phyloP scores from a whole-genome alignment of 2,329 filamentous ascomycete genomes.

The Mycosphaerella arachidis region DNA sequence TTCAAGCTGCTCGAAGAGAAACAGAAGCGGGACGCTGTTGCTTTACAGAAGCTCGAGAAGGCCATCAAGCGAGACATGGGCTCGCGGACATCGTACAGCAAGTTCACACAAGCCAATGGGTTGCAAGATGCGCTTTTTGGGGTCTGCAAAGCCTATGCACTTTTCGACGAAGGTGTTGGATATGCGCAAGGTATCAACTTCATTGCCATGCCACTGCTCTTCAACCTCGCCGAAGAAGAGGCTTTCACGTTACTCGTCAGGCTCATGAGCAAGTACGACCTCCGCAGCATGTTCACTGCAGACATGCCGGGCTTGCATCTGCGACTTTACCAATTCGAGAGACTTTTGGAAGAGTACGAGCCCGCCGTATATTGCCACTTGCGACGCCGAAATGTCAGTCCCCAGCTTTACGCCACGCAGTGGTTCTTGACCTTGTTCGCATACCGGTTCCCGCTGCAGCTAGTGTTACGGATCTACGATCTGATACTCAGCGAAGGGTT shows the following conservation, averaged over 20 bases:
- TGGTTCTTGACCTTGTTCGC: slow-evolving; percentile 99
- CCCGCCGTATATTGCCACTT: slow-evolving; percentile 94
- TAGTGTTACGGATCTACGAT: slow-evolving; percentile 95
- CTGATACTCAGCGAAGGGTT: slow-evolving; percentile 90
- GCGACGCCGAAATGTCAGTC: slow-evolving; percentile 77
- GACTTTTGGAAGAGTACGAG: slow-evolving; percentile 86
- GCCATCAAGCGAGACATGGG: slow-evolving; percentile 86
- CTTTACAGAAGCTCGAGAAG: slow-evolving; percentile 82
- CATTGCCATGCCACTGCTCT: slow-evolving; percentile 89
- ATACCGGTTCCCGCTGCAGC: slow-evolving; percentile 92
- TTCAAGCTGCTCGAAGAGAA: slow-evolving; percentile 63
- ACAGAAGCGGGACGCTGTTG: slow-evolving; percentile 69
- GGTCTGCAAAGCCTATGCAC: slow-evolving; percentile 93
- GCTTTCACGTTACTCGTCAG: slow-evolving; percentile 90
- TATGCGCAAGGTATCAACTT: slow-evolving; percentile 99
- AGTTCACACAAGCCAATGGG: slow-evolving; percentile 85
- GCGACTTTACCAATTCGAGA: slow-evolving; percentile 90
- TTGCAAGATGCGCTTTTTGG: slow-evolving; percentile 92
- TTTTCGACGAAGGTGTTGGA: slow-evolving; percentile 90
- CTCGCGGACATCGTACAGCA: slow-evolving; percentile 90
- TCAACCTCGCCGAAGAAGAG: slow-evolving; percentile 98
- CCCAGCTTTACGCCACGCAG: slow-evolving; percentile 93
- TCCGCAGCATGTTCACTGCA: slow-evolving; percentile 87
- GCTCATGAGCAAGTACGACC: slow-evolving; percentile 92
- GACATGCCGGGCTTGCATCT: slow-evolving; percentile 96